Evolutionary conservation across 1,284 basidiomycete genomes (phyloP), one percentile per base, ranked within the genome.

Genomic region (Afroboletus lepidellus): DNA sequence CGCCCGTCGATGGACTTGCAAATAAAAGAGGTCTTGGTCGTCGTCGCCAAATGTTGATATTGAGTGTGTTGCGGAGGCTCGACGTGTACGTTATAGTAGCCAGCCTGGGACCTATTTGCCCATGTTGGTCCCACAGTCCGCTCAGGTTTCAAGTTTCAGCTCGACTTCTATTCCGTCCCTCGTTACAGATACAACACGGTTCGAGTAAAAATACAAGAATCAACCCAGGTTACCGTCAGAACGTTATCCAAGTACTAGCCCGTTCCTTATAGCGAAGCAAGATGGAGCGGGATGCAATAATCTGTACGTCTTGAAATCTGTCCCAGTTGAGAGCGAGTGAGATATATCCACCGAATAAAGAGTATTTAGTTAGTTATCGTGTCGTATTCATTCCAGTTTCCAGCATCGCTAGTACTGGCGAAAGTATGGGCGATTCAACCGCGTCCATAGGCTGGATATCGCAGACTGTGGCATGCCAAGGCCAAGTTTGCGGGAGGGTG

Each of bases 181-280:
- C 5, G 46, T 46, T 63, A 67, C 58, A 63, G 45, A 65, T 63
- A 67, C 62, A 63, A 47, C 45, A 27, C 15, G 11, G n/a, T 50
- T 18, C 48, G 50, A 21, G 53, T 65, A 67, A 34, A 64, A 58
- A 65, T 62, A 67, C 65, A 62, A 42, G 41, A 46, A 46, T 47
- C 46, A 24, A 29, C 38, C 39, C 50, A 46, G 48, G 18, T 41
- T 37, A 50, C 48, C 52, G 13, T 36, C 42, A 38, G 29, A 46
- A 54, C 21, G 30, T n/a, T 55, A 46, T 49, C 37, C 29, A 41
- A 41, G 39, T 41, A 42, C 38, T 30, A 48, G 36, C 41, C 46
- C 37, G 20, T 39, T 29, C 43, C 50, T 16, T 24, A 23, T 29
- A 41, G 48, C 20, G 30, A 66, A 66, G 60, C 53, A 60, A 57